Conservation (phyloP, 2,329 filamentous ascomycete genomes). For the Phialophora verrucosa region DNA sequence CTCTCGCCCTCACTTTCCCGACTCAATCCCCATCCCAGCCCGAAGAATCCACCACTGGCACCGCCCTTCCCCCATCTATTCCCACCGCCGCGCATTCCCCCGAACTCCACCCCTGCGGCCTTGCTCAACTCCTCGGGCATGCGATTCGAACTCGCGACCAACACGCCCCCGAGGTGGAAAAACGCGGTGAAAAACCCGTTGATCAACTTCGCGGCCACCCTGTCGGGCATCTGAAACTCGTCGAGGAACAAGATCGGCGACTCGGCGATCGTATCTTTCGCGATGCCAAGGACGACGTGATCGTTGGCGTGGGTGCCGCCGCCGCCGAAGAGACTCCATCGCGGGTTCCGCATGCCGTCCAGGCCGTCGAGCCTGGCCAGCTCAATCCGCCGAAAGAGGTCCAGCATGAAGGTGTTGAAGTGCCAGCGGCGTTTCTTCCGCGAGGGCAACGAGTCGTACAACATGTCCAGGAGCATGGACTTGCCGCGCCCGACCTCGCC, state of each 20-base stretch:
- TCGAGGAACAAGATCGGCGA: conserved; percentile 80
- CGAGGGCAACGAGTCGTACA: conserved; percentile 78
- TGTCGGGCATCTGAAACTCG: conserved; percentile 82
- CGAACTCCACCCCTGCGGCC: conserved; percentile 73
- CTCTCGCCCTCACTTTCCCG: conserved; percentile 58
- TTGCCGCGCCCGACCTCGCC: conserved; percentile 85
- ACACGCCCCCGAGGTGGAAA: conserved; percentile 80
- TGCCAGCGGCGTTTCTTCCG: conserved; percentile 77
- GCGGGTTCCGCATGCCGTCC: conserved; percentile 6
- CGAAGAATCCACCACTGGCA: conserved; percentile 28
- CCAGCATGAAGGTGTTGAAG: conserved; percentile 86
- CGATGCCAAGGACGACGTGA: conserved; percentile 74
- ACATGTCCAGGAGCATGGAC: conserved; percentile 80
- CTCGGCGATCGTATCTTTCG: conserved; percentile 74
- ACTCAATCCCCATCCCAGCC: conserved; percentile 38
- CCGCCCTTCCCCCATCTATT: neutral
- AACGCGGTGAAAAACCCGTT: conserved; percentile 79
- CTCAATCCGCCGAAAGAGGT: conserved; percentile 75
- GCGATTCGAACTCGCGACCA: conserved; percentile 80
- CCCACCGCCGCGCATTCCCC: conserved; percentile 24
- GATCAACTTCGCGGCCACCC: conserved; percentile 77
- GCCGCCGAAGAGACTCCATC: conserved; percentile 20
- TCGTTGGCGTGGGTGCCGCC: conserved; percentile 53
- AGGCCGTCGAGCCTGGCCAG: conserved; percentile 58
- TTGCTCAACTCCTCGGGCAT: conserved; percentile 83